Evolutionary conservation across 345 rosid genomes (phyloP).

Genomic region (Litchi chinensis): DNA sequence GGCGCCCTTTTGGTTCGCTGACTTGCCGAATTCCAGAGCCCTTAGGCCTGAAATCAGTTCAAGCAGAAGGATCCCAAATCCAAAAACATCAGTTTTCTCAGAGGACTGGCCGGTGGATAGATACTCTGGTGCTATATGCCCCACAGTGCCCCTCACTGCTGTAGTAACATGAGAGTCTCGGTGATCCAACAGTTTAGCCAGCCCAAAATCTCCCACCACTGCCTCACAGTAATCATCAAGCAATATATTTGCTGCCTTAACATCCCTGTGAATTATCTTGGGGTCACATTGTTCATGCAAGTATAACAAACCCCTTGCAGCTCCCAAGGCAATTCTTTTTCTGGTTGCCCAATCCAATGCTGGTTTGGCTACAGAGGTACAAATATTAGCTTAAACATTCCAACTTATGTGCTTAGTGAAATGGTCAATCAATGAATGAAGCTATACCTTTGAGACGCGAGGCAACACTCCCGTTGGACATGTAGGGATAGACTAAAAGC

Average conservation of each 20-base stretch:
- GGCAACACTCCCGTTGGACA: conserved; percentile 97
- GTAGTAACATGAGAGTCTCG: conserved; percentile 89
- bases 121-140: conserved; percentile 96
- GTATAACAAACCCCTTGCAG: conserved; percentile 90
- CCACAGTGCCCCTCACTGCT: conserved; percentile 93
- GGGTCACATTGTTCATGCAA: conserved; percentile 98
- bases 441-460: conserved; percentile 80
- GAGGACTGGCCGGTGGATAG: conserved; percentile 95
- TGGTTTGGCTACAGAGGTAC: conserved; percentile 62
- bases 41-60: conserved; percentile 80
- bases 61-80: conserved; percentile 87
- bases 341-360: conserved; percentile 87
- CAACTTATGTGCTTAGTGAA: neutral
- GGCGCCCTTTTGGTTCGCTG: conserved; percentile 83
- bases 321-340: conserved; percentile 85
- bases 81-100: conserved; percentile 94
- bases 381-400: neutral
- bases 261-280: conserved; percentile 93
- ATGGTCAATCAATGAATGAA: neutral
- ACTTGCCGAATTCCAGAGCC: conserved; percentile 85
- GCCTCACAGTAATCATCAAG: conserved; percentile 84
- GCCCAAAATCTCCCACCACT: conserved; percentile 93
- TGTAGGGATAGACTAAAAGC: conserved; percentile 89
- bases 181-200: conserved; percentile 93
- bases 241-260: conserved; percentile 94